phyloP scores from a whole-genome alignment of 495 filamentous ascomycete genomes.

The Penicillium taxi region DNA sequence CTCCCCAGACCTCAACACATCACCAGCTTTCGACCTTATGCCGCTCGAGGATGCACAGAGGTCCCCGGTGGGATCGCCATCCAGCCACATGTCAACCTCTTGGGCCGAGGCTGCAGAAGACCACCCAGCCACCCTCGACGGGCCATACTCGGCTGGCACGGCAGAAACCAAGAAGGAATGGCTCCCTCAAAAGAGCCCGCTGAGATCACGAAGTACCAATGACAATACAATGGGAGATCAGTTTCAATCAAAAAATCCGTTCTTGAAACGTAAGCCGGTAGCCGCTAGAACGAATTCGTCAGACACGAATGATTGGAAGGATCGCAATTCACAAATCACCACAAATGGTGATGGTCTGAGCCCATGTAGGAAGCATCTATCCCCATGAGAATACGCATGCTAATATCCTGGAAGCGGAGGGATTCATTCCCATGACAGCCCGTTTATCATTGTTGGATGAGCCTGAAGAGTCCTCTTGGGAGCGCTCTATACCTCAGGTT shows the following conservation, averaged over 20 bases:
- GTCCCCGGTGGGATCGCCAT: constrained; percentile 30
- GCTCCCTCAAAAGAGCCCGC: no score
- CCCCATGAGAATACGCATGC: neutral
- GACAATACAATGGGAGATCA: constrained; percentile 6
- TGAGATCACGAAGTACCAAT: no score
- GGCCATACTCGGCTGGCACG: neutral
- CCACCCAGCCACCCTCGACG: constrained; percentile 11
- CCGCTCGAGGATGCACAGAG: constrained; percentile 37
- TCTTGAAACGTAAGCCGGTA: constrained; percentile 24
- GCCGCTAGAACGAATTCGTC: constrained; percentile 17
- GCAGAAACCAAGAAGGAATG: no score
- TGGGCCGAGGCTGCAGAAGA: constrained; percentile 31
- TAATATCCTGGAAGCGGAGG: constrained; percentile 25
- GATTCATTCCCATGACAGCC: constrained; percentile 42
- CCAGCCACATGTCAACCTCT: constrained; percentile 22
- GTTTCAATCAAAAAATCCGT: constrained; percentile 40
- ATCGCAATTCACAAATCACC: constrained; percentile 18
- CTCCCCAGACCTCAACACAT: constrained; percentile 38
- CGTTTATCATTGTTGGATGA: constrained; percentile 35
- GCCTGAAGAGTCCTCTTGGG: constrained; percentile 14
- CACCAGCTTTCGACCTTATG: constrained; percentile 39
- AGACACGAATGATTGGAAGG: constrained; percentile 18
- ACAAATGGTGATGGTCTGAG: constrained; percentile 23
- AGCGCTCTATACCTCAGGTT: no score
- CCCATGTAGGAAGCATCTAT: constrained; percentile 21